Base-by-base conservation (phyloP, 805 yeast species). In the Candida maesae region DNA sequence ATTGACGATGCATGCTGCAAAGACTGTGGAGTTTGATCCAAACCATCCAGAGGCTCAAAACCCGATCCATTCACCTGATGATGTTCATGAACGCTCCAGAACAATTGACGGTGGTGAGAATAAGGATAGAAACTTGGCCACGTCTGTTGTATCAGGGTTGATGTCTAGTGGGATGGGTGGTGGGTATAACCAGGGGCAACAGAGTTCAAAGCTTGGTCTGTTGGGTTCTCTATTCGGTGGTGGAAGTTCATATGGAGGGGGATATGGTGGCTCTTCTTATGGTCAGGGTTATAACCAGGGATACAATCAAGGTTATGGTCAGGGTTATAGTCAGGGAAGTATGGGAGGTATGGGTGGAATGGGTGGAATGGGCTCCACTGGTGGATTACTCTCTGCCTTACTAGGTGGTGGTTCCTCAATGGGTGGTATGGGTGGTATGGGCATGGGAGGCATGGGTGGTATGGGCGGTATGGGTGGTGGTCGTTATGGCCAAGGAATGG, bases 1-100 rank as follows among this genome's bases (percentile, higher is more conserved):
- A 2, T 13, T 57, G 6, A 50, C 58, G 1, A 23, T 40, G 11
- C 56, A 55, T 31, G 58, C 56, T 24, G 55, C 51, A 6, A 29
- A 31, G 15, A 37, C 46, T 14, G 34, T 42, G 14, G 26, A 42
- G 18, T 42, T 34, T 35, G 20, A 38, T 35, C 35, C 39, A 17
- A 33, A 7, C 6, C 31, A 28, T 15, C 31, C 31, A 28, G 17
- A 17, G 9, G 31, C 31, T 14, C 31, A 28, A 12, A 17, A 28
- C 11, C 31, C 31, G 13, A 28, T 28, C 18, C 17, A 28, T 5
- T 28, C 31, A n/a, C 11, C 15, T 15, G 31, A 46, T 20, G 47
- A 45, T 18, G 44, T 51, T 31, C 50, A 45, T 26, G 38, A 53
- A 2, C 43, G 41, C 17, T 42, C 58, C 2, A 44, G 53, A 34